Base-by-base conservation (phyloP, 2,329 filamentous ascomycete species). In the Cytospora piceicola region DNA sequence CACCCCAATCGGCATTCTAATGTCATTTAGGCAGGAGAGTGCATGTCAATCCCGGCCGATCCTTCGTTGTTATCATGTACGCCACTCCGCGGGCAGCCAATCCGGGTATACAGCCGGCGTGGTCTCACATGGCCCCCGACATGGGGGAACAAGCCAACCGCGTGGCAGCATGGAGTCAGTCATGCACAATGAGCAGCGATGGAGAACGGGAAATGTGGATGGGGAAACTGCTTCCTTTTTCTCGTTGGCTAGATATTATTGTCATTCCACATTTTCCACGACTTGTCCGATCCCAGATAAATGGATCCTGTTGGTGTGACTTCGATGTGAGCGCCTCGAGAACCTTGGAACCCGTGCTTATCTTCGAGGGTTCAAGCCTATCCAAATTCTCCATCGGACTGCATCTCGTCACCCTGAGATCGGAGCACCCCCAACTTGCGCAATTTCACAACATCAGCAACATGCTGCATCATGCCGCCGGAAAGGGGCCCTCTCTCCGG, bases 21-120 rank as follows among this genome's bases (percentile, higher is more conserved):
- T 53, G 56, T 54, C 52, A 49, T 57, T 63, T 57, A 63, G 60
- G 53, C 53, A 54, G 60, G 60, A 63, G 60, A 29, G 51, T 30
- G 54, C 60, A 63, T 36, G 60, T 51, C 36, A 63, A 63, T 63
- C 39, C 60, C 34, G 60, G 60, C 24, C 49, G 53, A 63, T 63
- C 60, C 53, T 57, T 63, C 60, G 60, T 49, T 49, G 60, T 63
- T 63, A 63, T 63, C 60, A 57, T 54, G 60, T 24, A 55, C 53
- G 53, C 60, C 53, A 57, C 53, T 57, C 15, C 34, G 17, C 30
- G 29, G 55, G 60, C 60, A 63, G 60, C 60, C 60, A 63, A 57
- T 63, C 60, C 60, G 42, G 53, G 30, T 12, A n/a, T 57, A 36
- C 34, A 63, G 53, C 53, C 53, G 60, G 39, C 29, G 39, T 54